Evolutionary conservation across 441 rosid genomes (phyloP), one percentile per base, ranked within the genome.

Genomic region (Melastoma candidum): DNA sequence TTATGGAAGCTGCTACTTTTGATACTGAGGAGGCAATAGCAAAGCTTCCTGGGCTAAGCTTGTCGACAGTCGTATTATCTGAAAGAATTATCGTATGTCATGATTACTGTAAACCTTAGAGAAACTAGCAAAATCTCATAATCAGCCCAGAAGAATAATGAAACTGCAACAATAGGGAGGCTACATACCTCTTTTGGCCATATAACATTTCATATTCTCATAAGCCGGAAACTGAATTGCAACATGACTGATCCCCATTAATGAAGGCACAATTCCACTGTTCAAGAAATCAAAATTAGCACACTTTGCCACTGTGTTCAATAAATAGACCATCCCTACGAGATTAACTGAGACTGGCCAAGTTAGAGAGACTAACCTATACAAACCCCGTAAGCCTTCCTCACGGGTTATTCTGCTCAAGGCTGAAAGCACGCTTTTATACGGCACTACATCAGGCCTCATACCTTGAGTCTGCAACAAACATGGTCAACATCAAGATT

Each of bases 191-290:
- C 64, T 84, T 36, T 70, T 56, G n/a, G 98, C 97, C 74, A 88
- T 75, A 63, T 77, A 82, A 45, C 43, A 65, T 68, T 92, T 92
- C 12, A 88, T 82, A 77, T 81, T 78, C 71, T 92, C 97, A 44
- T 88, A 88, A 26, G 86, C 92, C 9, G 97, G 95, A 77, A 92
- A 88, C 68, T 92, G 98, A 63, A 92, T 88, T 0, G 95, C 98
- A 48, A 88, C 98, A 54, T 92, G 98, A 72, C 87, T 87, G 63
- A 85, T 66, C 48, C 96, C 98, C 1, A 87, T 90, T 63, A 92
- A 78, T 25, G 95, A 92, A 49, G 96, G 96, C 55, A 92, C 65
- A 57, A 92, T 67, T 32, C 98, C 98, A 74, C 98, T 92, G 95
- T 69, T 74, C 61, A 68, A 71, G 54, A 48, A 27, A 55, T 72